A percentile compares a stretch with the other conserved stretches of the same genome.
These are phyloP conservation scores for Cutaneotrichosporon spelunceum DNA, from an alignment of 1,284 basidiomycete species.

Conservation along the genomic window DNA sequence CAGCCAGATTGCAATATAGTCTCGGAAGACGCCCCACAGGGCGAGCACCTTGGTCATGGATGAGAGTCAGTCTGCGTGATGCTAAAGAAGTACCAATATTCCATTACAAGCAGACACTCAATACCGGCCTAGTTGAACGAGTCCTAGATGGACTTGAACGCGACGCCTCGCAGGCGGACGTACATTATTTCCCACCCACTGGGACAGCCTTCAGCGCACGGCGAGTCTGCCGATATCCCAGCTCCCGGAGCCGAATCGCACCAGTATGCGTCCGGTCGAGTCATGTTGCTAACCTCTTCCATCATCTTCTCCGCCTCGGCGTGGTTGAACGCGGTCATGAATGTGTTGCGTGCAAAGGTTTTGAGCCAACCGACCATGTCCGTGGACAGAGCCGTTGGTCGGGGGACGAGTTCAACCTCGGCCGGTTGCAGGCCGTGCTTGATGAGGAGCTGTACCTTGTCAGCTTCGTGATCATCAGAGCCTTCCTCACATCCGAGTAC, in stretches of 20 bases:
- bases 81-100: no score
- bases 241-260: constrained; percentile 29
- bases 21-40: no score
- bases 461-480: neutral
- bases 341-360: constrained; percentile 62
- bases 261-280: constrained; percentile 59
- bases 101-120: no score
- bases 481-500: constrained; percentile 58
- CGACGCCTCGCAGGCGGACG: constrained; percentile 62
- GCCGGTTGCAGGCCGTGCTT: constrained; percentile 59
- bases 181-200: constrained; percentile 67
- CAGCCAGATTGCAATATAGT: no score
- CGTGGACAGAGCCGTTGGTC: constrained; percentile 63
- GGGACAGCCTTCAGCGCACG: constrained; percentile 14
- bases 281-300: constrained; percentile 62
- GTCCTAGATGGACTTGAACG: constrained; percentile 14
- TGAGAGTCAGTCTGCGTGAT: no score
- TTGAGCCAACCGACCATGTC: constrained; percentile 67
- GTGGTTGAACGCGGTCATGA: constrained; percentile 58
- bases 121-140: neutral
- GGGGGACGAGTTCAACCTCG: constrained; percentile 62
- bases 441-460: constrained; percentile 57
- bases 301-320: constrained; percentile 62
- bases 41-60: no score
- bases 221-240: constrained; percentile 9